Percentiles rank a stretch among this genome's conserved stretches.
Conservation (phyloP, 805 yeast genomes). For the Myxozyma lipomycoides region DNA sequence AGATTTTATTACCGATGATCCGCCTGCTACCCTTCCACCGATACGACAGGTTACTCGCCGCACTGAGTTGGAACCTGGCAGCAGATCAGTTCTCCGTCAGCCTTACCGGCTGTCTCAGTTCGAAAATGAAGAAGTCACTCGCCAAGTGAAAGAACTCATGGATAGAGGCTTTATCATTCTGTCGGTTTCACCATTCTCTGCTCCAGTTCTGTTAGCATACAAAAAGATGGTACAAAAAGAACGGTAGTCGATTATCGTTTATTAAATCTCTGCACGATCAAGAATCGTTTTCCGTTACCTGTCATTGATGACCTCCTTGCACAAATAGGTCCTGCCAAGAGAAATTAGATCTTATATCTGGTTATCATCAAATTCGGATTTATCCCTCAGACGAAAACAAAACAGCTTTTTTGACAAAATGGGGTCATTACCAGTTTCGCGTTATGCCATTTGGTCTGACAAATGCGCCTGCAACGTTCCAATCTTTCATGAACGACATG, state of each 20-base stretch:
- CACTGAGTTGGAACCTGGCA: background rate
- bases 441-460: slow-evolving; percentile 35
- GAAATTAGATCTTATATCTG: slow-evolving; percentile 1
- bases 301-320: slow-evolving; percentile 4
- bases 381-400: slow-evolving; percentile 11
- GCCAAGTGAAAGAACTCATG: background rate
- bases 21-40: background rate
- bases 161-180: background rate
- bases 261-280: slow-evolving; percentile 5
- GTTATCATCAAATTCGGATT: slow-evolving; percentile 33
- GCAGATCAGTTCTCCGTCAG: background rate
- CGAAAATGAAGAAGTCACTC: background rate
- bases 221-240: background rate
- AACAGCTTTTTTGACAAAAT: slow-evolving; percentile 30
- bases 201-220: background rate
- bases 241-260: slow-evolving; percentile 4
- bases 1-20: background rate
- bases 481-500: slow-evolving; percentile 15
- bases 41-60: background rate
- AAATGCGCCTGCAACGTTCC: slow-evolving; percentile 35
- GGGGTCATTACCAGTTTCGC: slow-evolving; percentile 30
- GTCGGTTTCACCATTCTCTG: background rate
- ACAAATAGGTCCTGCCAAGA: background rate
- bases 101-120: background rate
- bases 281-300: slow-evolving; percentile 10